phyloP scores from a whole-genome alignment of 768 basidiomycete genomes.

The Tulasnella sp. region DNA sequence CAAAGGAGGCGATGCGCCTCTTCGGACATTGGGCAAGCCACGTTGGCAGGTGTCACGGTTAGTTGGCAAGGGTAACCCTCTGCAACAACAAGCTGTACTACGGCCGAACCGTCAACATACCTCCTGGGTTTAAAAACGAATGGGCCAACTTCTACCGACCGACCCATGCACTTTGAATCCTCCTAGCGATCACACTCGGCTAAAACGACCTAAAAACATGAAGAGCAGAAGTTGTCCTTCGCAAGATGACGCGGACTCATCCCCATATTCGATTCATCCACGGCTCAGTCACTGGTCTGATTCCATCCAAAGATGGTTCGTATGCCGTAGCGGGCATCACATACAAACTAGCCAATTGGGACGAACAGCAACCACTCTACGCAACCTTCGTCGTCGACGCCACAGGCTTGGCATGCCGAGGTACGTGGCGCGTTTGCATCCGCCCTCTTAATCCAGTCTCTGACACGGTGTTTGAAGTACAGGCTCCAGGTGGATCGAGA shows the following conservation, averaged over 20 bases:
- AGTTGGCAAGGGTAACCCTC: conserved; percentile 39
- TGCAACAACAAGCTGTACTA: neutral
- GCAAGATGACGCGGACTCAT: neutral
- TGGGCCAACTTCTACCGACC: neutral
- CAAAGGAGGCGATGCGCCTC: conserved; percentile 57
- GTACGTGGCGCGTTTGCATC: neutral
- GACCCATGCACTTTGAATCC: neutral
- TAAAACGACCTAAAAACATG: neutral
- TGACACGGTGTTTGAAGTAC: neutral
- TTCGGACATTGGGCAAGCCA: conserved; percentile 70
- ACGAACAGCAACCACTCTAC: neutral
- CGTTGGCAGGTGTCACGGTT: conserved; percentile 65
- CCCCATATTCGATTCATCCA: neutral
- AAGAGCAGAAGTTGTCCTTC: neutral
- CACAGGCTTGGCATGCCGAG: neutral
- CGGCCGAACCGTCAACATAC: neutral
- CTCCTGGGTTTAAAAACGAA: neutral
- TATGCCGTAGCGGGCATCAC: neutral
- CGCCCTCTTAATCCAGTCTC: neutral
- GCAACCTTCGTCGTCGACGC: neutral
- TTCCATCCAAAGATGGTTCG: neutral
- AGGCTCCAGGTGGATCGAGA: neutral
- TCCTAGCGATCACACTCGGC: neutral
- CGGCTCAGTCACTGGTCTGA: neutral
- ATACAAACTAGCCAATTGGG: neutral